A percentile compares a stretch with the other conserved stretches of the same genome.
phyloP scores from a whole-genome alignment of 331 rosid genomes.

The Acacia concinna region DNA sequence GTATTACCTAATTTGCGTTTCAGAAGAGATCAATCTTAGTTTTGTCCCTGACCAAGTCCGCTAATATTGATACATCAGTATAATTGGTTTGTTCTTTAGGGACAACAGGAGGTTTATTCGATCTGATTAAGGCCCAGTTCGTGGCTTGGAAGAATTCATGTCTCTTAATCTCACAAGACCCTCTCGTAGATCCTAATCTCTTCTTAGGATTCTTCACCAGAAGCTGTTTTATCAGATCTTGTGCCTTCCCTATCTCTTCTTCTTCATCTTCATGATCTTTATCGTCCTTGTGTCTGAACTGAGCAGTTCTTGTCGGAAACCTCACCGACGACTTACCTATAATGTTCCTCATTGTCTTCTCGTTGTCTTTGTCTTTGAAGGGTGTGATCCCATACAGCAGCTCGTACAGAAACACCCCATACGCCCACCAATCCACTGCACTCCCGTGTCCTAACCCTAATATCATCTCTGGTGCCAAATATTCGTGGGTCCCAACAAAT shows the following conservation, averaged over 20 bases:
- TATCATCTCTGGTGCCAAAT: constrained; percentile 64
- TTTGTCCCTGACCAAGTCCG: neutral
- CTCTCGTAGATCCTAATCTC: constrained; percentile 58
- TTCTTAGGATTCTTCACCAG: constrained; percentile 66
- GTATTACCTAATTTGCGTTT: neutral
- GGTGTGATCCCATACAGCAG: constrained; percentile 64
- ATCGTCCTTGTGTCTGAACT: constrained; percentile 33
- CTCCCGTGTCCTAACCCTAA: constrained; percentile 70
- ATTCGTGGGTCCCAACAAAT: constrained; percentile 71
- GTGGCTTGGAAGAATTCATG: constrained; percentile 63
- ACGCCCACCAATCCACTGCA: constrained; percentile 80
- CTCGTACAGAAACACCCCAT: constrained; percentile 68
- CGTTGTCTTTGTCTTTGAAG: constrained; percentile 61
- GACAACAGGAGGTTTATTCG: constrained; percentile 53
- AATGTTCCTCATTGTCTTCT: constrained; percentile 60
- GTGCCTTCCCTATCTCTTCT: constrained; percentile 52
- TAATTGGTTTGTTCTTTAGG: constrained; percentile 26
- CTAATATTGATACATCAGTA: neutral
- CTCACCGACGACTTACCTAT: constrained; percentile 47
- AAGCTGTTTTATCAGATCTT: constrained; percentile 60
- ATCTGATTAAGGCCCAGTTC: constrained; percentile 68
- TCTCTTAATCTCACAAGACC: constrained; percentile 70
- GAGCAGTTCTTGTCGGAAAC: constrained; percentile 41
- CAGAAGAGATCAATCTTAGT: constrained; percentile 16
- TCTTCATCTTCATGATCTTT: constrained; percentile 39